phyloP scores from a whole-genome alignment of 495 filamentous ascomycete species.

The Aspergillus olivimuriae region DNA sequence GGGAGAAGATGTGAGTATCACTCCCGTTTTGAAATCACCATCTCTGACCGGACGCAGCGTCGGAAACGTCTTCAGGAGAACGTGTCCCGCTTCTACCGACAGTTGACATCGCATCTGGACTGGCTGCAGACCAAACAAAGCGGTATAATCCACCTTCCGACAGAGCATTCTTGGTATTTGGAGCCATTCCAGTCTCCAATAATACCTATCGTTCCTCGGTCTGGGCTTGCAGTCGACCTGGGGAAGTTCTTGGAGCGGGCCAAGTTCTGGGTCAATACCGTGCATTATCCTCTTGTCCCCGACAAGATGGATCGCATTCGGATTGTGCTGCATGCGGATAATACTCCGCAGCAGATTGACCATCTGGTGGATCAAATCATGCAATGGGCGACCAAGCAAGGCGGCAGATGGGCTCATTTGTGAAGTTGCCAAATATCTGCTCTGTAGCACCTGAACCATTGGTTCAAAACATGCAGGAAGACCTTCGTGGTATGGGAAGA shows the following conservation, averaged over 20 bases:
- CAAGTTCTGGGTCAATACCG: not conserved
- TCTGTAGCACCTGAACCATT: no score
- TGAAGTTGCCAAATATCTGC: no score
- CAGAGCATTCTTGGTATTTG: not conserved
- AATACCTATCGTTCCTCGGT: not conserved
- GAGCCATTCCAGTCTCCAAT: slow-evolving; percentile 1
- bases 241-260: not conserved
- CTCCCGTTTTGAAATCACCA: not conserved
- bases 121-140: not conserved
- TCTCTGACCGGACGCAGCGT: not conserved
- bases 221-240: not conserved
- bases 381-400: slow-evolving; percentile 1
- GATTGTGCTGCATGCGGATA: slow-evolving; percentile 1
- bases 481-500: no score
- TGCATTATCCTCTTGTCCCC: slow-evolving; percentile 1
- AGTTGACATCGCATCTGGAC: not conserved
- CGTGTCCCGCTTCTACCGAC: not conserved
- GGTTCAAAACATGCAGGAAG: no score
- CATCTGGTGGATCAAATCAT: not conserved
- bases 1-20: not conserved
- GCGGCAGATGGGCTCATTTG: no score
- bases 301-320: not conserved
- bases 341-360: slow-evolving; percentile 2
- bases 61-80: not conserved
- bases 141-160: not conserved